Evolutionary conservation across 1,284 basidiomycete genomes (phyloP), one percentile per base, ranked within the genome.

Genomic region (Ganoderma leucocontextum): DNA sequence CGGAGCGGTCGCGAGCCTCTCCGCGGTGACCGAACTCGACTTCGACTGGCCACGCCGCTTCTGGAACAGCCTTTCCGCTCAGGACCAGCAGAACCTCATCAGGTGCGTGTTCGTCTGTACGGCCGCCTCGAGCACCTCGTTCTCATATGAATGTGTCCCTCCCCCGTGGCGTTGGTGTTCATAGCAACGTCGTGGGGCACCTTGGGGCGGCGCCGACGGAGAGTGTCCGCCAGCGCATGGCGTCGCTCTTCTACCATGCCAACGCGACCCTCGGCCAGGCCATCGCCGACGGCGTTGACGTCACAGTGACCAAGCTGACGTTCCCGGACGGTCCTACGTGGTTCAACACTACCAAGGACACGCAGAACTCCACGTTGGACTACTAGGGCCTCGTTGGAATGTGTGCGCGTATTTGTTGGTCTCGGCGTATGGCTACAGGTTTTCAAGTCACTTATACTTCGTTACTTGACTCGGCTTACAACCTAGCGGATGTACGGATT

Each of bases 21-120:
- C 78, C 38, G 75, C 78, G 72, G 76, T 80, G 39, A 78, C 75
- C 35, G 79, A 80, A 60, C 72, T 82, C 69, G 84, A 85, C 74
- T 85, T 85, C 65, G 80, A 80, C 65, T 84, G 84, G 77, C 82
- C 84, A 4, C 75, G 82, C 25, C 77, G 74, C 17, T 80, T 85
- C 71, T 79, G 77, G 78, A 78, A 79, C 63, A 79, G 82, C 36
- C 81, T 84, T 55, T 80, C 80, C 29, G 77, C 79, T 52, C 75
- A 74, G 35, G 80, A 81, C 67, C 77, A 80, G 66, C 72, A 79
- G 66, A 79, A 82, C 62, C 77, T 82, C 63, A 78, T 84, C 73
- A 75, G 74, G 78, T 77, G 41, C 60, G 73, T 17, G 47, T 13
- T 13, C 47, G 5, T 52, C 10, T 52, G 0, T 29, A 8, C 22